phyloP scores from a whole-genome alignment of 805 yeast genomes.

The Wickerhamiella sorbophila region DNA sequence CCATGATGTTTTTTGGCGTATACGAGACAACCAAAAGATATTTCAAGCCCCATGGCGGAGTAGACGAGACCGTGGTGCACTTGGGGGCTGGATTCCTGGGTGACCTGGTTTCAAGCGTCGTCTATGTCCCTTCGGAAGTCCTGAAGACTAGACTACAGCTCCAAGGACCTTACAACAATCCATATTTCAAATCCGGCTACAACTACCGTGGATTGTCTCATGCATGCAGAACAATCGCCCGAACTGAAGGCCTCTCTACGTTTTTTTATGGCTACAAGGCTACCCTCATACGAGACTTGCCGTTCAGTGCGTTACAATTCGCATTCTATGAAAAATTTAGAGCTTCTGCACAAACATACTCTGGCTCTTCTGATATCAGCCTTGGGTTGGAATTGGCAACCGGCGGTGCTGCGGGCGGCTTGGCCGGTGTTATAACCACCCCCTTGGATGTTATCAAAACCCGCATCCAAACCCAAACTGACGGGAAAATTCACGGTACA shows the following conservation, averaged over 20 bases:
- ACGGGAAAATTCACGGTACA: constrained; percentile 32
- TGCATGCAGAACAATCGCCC: constrained; percentile 52
- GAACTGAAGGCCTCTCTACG: constrained; percentile 59
- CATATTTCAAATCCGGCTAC: constrained; percentile 66
- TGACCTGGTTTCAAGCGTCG: constrained; percentile 73
- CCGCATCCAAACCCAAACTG: constrained; percentile 73
- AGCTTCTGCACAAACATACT: constrained; percentile 22
- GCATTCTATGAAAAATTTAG: constrained; percentile 75
- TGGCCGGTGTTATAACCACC: constrained; percentile 79
- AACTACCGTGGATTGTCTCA: constrained; percentile 63
- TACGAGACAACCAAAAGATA: constrained; percentile 70
- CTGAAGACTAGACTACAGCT: constrained; percentile 83
- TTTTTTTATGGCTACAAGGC: constrained; percentile 89
- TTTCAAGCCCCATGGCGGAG: constrained; percentile 44
- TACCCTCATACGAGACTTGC: constrained; percentile 80
- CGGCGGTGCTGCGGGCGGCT: constrained; percentile 93
- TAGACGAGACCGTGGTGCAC: constrained; percentile 70
- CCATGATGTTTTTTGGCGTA: constrained; percentile 85
- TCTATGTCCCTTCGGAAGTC: constrained; percentile 93
- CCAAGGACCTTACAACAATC: constrained; percentile 79
- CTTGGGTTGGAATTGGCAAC: constrained; percentile 52
- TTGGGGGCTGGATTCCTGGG: constrained; percentile 85
- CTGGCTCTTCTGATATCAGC: constrained; percentile 23
- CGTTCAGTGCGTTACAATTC: constrained; percentile 90
- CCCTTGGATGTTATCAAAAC: constrained; percentile 89